Evolutionary conservation across 129 eudicot species (phyloP).

Genomic region (Silybum marianum): DNA sequence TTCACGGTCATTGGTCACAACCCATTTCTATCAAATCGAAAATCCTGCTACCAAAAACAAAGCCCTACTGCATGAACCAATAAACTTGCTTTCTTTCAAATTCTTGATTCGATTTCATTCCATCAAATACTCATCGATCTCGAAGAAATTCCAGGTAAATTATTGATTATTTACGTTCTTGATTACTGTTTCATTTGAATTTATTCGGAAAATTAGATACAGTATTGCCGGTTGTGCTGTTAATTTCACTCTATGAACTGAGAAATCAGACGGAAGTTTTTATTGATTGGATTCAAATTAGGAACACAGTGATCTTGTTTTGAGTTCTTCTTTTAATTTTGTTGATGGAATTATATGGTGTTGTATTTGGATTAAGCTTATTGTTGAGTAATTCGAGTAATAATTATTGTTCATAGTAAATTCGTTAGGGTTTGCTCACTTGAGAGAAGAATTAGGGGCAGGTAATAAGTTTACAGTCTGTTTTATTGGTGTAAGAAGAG

Average conservation of each 20-base stretch:
- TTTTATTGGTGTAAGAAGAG: conserved; percentile 2
- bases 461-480: not conserved
- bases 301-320: not conserved
- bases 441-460: not conserved
- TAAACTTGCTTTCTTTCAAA: not conserved
- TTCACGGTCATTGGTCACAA: not conserved
- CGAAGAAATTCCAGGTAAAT: conserved; percentile 21
- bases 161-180: not conserved
- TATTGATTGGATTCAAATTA: conserved; percentile 3
- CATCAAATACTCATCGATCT: not conserved
- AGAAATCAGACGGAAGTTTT: not conserved
- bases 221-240: not conserved
- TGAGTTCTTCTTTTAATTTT: not conserved
- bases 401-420: not conserved
- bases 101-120: not conserved
- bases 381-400: conserved; percentile 19
- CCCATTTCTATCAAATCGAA: not conserved
- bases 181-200: not conserved
- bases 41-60: not conserved
- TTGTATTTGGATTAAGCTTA: conserved; percentile 1
- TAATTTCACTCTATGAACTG: conserved; percentile 6
- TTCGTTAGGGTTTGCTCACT: conserved; percentile 16
- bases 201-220: not conserved
- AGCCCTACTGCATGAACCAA: not conserved
- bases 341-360: conserved; percentile 5